These are phyloP conservation scores for Tolypocladium tundrense DNA, from an alignment of 2,329 filamentous ascomycete genomes.

Conservation along the genomic window DNA sequence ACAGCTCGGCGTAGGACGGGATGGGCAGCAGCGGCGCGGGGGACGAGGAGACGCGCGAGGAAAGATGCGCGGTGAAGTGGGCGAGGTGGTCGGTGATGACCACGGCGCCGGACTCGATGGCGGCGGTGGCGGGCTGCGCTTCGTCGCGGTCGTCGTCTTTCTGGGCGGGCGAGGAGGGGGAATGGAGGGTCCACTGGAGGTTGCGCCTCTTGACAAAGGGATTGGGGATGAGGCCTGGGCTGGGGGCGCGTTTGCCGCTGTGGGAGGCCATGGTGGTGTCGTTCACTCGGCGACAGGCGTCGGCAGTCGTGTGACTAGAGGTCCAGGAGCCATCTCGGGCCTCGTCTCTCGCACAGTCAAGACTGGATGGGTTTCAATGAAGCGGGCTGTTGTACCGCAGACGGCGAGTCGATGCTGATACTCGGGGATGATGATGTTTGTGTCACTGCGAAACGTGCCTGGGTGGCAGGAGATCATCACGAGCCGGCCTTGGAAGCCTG, in stretches of 20 bases:
- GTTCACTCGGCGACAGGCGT: no score
- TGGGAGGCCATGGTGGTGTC: background rate
- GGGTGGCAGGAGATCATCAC: no score
- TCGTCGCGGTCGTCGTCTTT: background rate
- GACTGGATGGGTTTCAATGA: background rate
- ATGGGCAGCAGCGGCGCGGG: conserved; percentile 22
- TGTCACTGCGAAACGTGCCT: no score
- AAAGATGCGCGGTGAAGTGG: conserved; percentile 26
- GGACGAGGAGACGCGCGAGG: conserved; percentile 14
- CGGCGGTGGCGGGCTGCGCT: conserved; percentile 17
- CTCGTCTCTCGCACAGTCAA: background rate
- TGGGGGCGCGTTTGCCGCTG: conserved; percentile 17
- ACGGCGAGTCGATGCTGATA: background rate
- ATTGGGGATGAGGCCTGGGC: conserved; percentile 28
- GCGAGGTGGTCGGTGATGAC: conserved; percentile 26
- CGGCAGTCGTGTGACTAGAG: background rate
- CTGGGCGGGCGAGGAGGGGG: conserved; percentile 1
- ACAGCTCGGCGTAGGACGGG: conserved; percentile 24
- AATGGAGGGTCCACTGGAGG: conserved; percentile 29
- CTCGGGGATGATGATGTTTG: background rate
- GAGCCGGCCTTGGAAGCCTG: no score
- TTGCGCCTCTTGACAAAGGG: conserved; percentile 38
- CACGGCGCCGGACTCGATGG: conserved; percentile 29
- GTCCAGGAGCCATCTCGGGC: background rate
- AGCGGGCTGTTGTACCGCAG: no score